Percentiles rank a stretch among this genome's conserved stretches.
phyloP scores from a whole-genome alignment of 2,329 filamentous ascomycete genomes.

The Huntiella savannae region DNA sequence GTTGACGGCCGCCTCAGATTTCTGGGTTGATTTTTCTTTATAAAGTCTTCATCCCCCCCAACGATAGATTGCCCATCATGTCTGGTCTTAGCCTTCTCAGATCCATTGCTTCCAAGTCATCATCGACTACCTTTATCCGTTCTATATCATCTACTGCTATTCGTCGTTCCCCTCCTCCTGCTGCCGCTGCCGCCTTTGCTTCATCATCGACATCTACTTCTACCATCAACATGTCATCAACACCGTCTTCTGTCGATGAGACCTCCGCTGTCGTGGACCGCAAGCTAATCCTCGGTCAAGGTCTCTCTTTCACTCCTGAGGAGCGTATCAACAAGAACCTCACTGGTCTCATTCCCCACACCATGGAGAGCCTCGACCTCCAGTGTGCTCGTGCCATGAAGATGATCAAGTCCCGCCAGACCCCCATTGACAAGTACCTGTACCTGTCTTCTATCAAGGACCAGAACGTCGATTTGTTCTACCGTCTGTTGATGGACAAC shows the following conservation, averaged over 20 bases:
- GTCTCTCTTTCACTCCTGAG: slow-evolving; percentile 44
- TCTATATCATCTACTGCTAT: slow-evolving; percentile 10
- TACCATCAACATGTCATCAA: not conserved
- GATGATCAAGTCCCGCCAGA: slow-evolving; percentile 51
- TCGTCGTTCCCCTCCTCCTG: not conserved
- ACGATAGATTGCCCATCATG: slow-evolving; percentile 3
- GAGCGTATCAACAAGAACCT: slow-evolving; percentile 45
- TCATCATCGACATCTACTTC: not conserved
- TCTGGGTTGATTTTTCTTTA: slow-evolving; percentile 2
- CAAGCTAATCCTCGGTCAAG: slow-evolving; percentile 20
- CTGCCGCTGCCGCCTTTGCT: slow-evolving; percentile 1
- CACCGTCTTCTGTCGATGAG: not conserved
- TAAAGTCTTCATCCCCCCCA: slow-evolving; percentile 7
- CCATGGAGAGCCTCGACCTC: slow-evolving; percentile 39
- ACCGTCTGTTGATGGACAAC: slow-evolving; percentile 62
- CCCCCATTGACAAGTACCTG: slow-evolving; percentile 63
- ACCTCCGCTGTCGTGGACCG: slow-evolving; percentile 2
- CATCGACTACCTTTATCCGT: slow-evolving; percentile 5
- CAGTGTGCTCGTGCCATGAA: slow-evolving; percentile 50
- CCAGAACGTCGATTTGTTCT: slow-evolving; percentile 66
- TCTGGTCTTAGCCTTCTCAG: slow-evolving; percentile 8
- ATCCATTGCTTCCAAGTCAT: slow-evolving; percentile 3
- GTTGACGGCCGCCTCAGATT: slow-evolving; percentile 1
- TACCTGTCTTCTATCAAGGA: slow-evolving; percentile 61
- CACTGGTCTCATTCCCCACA: slow-evolving; percentile 45